Percentiles rank a stretch among this genome's conserved stretches.
These are phyloP conservation scores for Perilla frutescens DNA, from an alignment of 257 asterid genomes.

Conservation along the genomic window DNA sequence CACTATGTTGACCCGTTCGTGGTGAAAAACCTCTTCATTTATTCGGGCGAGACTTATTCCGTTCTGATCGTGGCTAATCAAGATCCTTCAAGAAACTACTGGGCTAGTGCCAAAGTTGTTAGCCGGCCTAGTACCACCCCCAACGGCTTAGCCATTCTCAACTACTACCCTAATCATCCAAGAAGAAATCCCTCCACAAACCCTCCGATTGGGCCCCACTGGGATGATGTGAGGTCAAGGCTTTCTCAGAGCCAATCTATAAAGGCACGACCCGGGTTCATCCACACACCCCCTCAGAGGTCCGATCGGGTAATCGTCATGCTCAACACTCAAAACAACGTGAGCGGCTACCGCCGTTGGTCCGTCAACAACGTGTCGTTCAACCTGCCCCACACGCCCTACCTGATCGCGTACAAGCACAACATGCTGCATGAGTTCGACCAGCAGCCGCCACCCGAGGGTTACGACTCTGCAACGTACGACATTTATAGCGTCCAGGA, in stretches of 20 bases:
- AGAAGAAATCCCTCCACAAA: constrained; percentile 51
- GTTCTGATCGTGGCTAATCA: constrained; percentile 74
- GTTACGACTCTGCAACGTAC: constrained; percentile 50
- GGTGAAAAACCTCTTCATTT: constrained; percentile 72
- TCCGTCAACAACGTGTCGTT: constrained; percentile 83
- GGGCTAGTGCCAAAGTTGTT: constrained; percentile 67
- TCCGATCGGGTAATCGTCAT: constrained; percentile 76
- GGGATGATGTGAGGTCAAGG: constrained; percentile 63
- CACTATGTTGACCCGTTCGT: constrained; percentile 85
- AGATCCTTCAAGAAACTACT: constrained; percentile 75
- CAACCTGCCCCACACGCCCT: constrained; percentile 74
- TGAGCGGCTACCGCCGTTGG: constrained; percentile 62
- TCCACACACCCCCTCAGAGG: constrained; percentile 62
- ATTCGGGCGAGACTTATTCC: constrained; percentile 89
- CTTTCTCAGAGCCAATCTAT: constrained; percentile 57
- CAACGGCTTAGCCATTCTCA: constrained; percentile 67
- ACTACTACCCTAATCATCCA: constrained; percentile 79
- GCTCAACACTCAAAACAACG: constrained; percentile 81
- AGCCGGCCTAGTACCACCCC: constrained; percentile 61
- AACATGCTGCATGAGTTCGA: constrained; percentile 48
- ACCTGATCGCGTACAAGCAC: constrained; percentile 62
- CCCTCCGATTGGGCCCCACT: constrained; percentile 67
- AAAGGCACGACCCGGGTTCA: constrained; percentile 54
- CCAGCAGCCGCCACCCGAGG: constrained; percentile 64
- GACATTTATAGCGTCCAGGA: constrained; percentile 42